A percentile compares a stretch with the other conserved stretches of the same genome.
Conservation (phyloP, 2,329 filamentous ascomycete species). For the Incumbomyces lentus region DNA sequence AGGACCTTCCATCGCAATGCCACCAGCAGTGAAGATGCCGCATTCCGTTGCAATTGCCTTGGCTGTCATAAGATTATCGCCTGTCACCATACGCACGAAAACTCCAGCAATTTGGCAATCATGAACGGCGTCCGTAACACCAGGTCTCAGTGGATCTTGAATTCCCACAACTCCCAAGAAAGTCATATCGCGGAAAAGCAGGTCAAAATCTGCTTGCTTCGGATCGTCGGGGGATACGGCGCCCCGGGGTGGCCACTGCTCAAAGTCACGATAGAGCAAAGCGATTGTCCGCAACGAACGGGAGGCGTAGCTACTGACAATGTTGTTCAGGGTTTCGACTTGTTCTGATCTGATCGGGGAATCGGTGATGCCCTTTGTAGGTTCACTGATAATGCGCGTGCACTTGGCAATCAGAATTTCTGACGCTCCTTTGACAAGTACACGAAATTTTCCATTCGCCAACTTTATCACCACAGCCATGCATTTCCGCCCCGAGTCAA, state of each 20-base stretch:
- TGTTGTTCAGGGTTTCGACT: slow-evolving; percentile 47
- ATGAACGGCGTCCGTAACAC: slow-evolving; percentile 62
- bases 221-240: slow-evolving; percentile 47
- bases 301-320: slow-evolving; percentile 69
- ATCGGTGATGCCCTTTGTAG: slow-evolving; percentile 45
- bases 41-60: slow-evolving; percentile 70
- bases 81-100: slow-evolving; percentile 74
- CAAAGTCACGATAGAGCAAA: slow-evolving; percentile 73
- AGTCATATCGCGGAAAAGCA: slow-evolving; percentile 57
- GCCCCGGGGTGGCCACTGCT: slow-evolving; percentile 67
- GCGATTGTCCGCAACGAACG: slow-evolving; percentile 77
- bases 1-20: slow-evolving; percentile 67
- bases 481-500: slow-evolving; percentile 58
- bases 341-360: slow-evolving; percentile 47
- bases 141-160: slow-evolving; percentile 66
- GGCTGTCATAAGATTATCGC: slow-evolving; percentile 70
- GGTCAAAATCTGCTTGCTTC: slow-evolving; percentile 54
- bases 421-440: slow-evolving; percentile 45
- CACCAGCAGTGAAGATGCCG: slow-evolving; percentile 59
- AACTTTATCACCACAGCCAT: slow-evolving; percentile 56
- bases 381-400: slow-evolving; percentile 48
- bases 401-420: slow-evolving; percentile 40
- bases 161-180: slow-evolving; percentile 66
- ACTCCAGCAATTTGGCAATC: slow-evolving; percentile 68
- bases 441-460: slow-evolving; percentile 44